These are phyloP conservation scores for Corylus heterophylla DNA, from an alignment of 306 rosid species.

Conservation along the genomic window DNA sequence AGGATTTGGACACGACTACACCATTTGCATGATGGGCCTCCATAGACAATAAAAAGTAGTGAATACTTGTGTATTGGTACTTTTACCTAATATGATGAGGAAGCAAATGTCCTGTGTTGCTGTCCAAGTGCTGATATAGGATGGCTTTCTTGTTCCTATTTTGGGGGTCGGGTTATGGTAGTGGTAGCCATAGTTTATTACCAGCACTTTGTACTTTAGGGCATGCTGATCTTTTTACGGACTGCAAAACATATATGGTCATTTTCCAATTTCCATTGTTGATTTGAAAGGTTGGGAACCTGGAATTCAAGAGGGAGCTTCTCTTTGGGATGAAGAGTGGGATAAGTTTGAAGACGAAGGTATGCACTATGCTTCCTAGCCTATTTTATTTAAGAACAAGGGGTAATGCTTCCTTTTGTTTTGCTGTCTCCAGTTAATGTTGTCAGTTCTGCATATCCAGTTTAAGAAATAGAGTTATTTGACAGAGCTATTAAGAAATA, in stretches of 20 bases:
- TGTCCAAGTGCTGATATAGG: background rate
- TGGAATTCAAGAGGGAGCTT: constrained; percentile 73
- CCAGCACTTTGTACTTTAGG: background rate
- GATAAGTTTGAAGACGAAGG: constrained; percentile 99
- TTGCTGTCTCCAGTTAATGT: background rate
- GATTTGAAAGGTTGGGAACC: constrained; percentile 88
- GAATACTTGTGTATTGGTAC: background rate
- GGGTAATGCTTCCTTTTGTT: background rate
- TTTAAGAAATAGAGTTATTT: constrained; percentile 18
- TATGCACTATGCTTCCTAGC: constrained; percentile 27
- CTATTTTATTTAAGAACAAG: background rate
- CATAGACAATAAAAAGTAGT: background rate
- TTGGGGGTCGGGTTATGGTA: background rate
- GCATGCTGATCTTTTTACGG: background rate
- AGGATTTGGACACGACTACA: background rate
- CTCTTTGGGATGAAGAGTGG: constrained; percentile 99
- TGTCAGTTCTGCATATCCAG: constrained; percentile 2
- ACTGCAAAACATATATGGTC: constrained; percentile 22
- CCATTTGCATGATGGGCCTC: background rate
- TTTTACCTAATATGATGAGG: background rate
- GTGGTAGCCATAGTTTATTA: background rate
- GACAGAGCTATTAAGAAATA: constrained; percentile 5
- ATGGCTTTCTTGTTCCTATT: background rate
- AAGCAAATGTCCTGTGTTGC: background rate
- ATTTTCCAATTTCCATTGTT: constrained; percentile 28